Conservation (phyloP, 225 moss, liverwort and hornwort genomes). For the Ulota crispa region DNA sequence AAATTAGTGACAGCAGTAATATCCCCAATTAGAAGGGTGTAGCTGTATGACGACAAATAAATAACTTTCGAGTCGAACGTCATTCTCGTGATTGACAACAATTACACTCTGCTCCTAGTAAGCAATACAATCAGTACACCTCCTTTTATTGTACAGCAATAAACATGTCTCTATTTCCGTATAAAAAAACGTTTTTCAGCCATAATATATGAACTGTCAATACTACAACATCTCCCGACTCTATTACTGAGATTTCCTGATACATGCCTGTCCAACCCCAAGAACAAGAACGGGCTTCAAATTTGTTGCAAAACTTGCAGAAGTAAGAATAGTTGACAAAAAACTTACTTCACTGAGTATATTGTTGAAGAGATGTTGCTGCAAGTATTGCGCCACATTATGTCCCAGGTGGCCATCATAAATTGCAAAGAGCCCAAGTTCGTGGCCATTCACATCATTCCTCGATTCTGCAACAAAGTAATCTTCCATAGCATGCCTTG, state of each 20-base stretch:
- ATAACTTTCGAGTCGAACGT: not conserved
- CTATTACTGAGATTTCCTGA: not conserved
- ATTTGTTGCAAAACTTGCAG: not conserved
- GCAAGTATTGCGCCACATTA: conserved; percentile 73
- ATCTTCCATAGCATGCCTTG: conserved; percentile 98
- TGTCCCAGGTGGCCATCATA: conserved; percentile 98
- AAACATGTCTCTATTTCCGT: not conserved
- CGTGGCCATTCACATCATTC: conserved; percentile 59
- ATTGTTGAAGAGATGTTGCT: conserved; percentile 80
- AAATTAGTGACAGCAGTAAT: not conserved
- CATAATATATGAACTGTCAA: not conserved
- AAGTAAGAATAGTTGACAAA: not conserved
- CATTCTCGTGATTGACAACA: not conserved
- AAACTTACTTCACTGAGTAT: conserved; percentile 73
- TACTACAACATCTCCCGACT: not conserved
- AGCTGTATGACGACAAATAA: not conserved
- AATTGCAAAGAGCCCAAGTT: conserved; percentile 92
- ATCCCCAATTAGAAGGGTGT: not conserved
- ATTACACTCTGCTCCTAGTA: not conserved
- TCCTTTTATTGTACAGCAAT: not conserved
- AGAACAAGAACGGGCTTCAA: not conserved
- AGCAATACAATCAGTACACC: not conserved
- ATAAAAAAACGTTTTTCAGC: not conserved
- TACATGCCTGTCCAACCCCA: not conserved
- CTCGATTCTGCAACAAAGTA: conserved; percentile 72